Base-by-base conservation (phyloP, 495 filamentous ascomycete genomes). In the Viridothelium virens region DNA sequence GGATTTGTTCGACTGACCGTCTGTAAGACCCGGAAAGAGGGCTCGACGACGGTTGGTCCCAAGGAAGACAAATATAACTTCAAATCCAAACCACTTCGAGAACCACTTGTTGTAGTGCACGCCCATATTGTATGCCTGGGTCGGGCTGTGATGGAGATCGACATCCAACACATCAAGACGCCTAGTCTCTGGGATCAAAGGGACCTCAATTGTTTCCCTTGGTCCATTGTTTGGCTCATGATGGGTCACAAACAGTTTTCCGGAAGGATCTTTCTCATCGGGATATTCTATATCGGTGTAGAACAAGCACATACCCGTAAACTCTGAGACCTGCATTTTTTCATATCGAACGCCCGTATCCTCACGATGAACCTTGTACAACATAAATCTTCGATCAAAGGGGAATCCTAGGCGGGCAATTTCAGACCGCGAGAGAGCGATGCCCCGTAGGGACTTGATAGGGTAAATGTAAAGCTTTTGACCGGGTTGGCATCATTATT, bases 401-500 rank as follows among this genome's bases (percentile, higher is more conserved):
- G 78, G 76, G 66, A 95, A 83, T 12, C 91, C 91, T 67, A 85
- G 81, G n/a, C 80, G 75, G 1, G 85, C 86, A 41, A 92, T 72
- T 6, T 76, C 67, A 11, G 88, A 82, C 31, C 78, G 71, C 2
- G 77, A 56, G 44, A 96, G 74, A 36, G 81, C 65, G 38, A 89
- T 83, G 4, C 83, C 85, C 4, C 88, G 85, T 0, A 96, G 82
- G 2, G 87, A 91, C 72, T 96, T 97, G 79, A 97, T 89, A 65
- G 92, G 91, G 73, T 96, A 95, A 50, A 89, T 81, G 77, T 90
- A 94, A 39, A 97, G 81, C 88, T 94, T 61, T 48, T 9, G 14
- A 59, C 6, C 6, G 14, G 41, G 41, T 44, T 44, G 41, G 41
- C 14, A 25, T 25, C n/a, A 18, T 53, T 53, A 53, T 53, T 53